These are phyloP conservation scores for Nigrospora sphaerica DNA, from an alignment of 2,329 filamentous ascomycete species.

Conservation along the genomic window DNA sequence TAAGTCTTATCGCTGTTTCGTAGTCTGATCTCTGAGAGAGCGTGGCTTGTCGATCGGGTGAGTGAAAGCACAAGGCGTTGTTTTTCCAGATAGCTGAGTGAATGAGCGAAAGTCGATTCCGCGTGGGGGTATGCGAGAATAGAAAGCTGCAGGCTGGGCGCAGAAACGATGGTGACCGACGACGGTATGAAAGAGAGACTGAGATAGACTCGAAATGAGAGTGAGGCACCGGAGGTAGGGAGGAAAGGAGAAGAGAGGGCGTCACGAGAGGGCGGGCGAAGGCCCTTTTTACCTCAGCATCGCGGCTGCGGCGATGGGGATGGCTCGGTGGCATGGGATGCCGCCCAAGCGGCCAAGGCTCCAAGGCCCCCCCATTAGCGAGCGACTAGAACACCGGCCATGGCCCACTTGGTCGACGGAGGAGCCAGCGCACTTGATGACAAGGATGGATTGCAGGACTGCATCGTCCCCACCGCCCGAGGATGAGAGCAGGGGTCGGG, in stretches of 20 bases:
- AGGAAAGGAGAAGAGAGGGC: constrained; percentile 1
- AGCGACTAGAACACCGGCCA: too few species aligned
- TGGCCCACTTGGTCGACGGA: too few species aligned
- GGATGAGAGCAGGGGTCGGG: background rate
- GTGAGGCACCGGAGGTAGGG: constrained; percentile 15
- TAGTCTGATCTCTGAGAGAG: constrained; percentile 15
- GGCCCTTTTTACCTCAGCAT: constrained; percentile 15
- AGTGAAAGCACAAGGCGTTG: background rate
- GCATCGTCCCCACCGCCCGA: background rate
- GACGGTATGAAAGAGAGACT: constrained; percentile 23
- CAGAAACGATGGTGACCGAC: constrained; percentile 18
- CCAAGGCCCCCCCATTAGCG: too few species aligned
- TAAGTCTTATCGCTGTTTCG: constrained; percentile 4
- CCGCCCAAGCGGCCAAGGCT: too few species aligned
- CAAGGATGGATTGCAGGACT: background rate
- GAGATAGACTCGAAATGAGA: constrained; percentile 23
- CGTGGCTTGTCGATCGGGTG: constrained; percentile 19
- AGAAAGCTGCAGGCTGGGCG: constrained; percentile 19
- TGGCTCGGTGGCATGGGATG: too few species aligned
- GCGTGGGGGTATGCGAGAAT: constrained; percentile 13
- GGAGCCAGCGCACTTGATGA: too few species aligned
- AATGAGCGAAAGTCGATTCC: constrained; percentile 29
- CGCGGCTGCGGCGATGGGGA: background rate
- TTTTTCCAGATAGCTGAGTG: constrained; percentile 1
- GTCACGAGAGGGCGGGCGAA: constrained; percentile 1